Evolutionary conservation across 768 basidiomycete genomes (phyloP).

Genomic region (Mrakia blollopis): DNA sequence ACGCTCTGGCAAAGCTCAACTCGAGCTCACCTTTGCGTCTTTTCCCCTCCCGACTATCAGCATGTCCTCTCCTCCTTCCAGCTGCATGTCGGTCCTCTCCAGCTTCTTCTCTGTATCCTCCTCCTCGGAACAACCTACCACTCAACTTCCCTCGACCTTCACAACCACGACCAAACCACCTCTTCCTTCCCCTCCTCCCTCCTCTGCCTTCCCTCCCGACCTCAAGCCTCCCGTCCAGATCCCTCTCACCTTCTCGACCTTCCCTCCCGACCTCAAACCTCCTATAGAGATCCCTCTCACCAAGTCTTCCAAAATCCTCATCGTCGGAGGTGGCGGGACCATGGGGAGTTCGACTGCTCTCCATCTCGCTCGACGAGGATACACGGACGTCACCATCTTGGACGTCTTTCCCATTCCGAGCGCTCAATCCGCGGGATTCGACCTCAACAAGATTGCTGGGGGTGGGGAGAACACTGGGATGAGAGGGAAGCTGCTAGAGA

Average conservation of each 20-base stretch:
- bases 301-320: constrained; percentile 21
- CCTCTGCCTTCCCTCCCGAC: neutral
- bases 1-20: too few relatives aligned
- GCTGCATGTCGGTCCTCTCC: neutral
- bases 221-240: neutral
- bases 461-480: constrained; percentile 33
- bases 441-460: constrained; percentile 40
- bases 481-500: constrained; percentile 32
- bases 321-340: constrained; percentile 3
- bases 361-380: constrained; percentile 41
- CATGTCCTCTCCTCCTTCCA: neutral
- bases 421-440: constrained; percentile 38
- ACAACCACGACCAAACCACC: neutral
- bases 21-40: neutral
- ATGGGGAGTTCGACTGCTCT: constrained; percentile 37
- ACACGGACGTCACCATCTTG: constrained; percentile 38
- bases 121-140: neutral
- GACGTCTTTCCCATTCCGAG: constrained; percentile 39
- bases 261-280: neutral
- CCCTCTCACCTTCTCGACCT: neutral
- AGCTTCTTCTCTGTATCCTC: neutral
- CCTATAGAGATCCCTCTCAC: neutral
- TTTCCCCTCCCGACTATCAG: neutral
- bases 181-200: neutral
- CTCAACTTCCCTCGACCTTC: neutral